Percentiles rank a stretch among this genome's conserved stretches.
Conservation (phyloP, 106 monocot genomes). For the Dioscorea dumetorum region DNA sequence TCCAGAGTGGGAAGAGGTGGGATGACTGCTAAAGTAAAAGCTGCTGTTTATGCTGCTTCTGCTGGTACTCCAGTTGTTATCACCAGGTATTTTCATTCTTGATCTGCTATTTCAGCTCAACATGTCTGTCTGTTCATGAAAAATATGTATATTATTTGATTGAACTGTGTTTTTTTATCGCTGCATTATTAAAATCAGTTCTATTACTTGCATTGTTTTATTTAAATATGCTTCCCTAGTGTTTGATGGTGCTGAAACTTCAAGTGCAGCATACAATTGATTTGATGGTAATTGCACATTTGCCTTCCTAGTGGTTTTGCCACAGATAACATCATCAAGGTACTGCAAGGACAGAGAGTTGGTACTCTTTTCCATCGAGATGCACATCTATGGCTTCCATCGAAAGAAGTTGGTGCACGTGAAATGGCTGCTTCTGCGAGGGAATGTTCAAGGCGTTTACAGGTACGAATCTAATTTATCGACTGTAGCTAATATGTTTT, state of each 20-base stretch:
- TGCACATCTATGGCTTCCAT: slow-evolving; percentile 50
- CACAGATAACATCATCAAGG: slow-evolving; percentile 67
- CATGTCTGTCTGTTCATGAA: too few species aligned
- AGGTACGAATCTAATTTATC: slow-evolving; percentile 25
- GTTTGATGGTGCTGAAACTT: neutral
- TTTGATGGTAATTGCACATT: neutral
- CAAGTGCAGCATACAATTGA: neutral
- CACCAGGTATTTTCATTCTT: slow-evolving; percentile 46
- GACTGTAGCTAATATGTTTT: neutral
- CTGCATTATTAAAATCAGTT: too few species aligned
- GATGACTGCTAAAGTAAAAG: slow-evolving; percentile 94
- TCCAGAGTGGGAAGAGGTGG: slow-evolving; percentile 96
- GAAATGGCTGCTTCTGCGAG: slow-evolving; percentile 97
- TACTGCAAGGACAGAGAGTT: slow-evolving; percentile 73
- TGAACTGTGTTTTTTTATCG: too few species aligned
- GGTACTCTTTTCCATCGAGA: slow-evolving; percentile 92
- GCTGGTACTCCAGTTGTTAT: slow-evolving; percentile 86
- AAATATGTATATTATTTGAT: too few species aligned
- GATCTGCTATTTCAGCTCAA: too few species aligned
- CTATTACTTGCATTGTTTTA: too few species aligned
- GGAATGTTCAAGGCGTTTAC: slow-evolving; percentile 86
- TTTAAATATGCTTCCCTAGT: too few species aligned
- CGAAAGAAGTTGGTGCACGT: slow-evolving; percentile 54
- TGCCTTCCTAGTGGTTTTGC: slow-evolving; percentile 59
- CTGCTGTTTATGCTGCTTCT: slow-evolving; percentile 69